phyloP scores from a whole-genome alignment of 768 basidiomycete species.

The Crucibulum laeve region DNA sequence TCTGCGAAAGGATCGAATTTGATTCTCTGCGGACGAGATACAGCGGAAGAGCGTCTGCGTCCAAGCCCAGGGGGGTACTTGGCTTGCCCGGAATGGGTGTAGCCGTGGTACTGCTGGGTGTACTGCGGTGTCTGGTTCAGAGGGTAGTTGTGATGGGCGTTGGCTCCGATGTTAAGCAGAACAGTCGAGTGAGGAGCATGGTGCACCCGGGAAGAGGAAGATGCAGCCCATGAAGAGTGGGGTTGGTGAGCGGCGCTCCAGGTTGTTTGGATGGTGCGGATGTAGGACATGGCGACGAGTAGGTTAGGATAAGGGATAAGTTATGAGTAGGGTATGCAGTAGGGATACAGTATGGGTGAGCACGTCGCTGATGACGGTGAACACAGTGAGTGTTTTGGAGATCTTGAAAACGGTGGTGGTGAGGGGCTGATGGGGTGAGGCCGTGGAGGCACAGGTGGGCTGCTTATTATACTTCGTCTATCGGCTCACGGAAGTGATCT shows the following conservation, averaged over 20 bases:
- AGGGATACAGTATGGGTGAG: too few species aligned
- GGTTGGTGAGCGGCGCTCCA: conserved; percentile 23
- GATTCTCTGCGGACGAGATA: conserved; percentile 5
- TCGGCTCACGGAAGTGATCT: too few species aligned
- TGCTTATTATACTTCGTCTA: too few species aligned
- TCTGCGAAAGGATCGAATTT: conserved; percentile 34
- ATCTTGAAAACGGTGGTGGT: too few species aligned
- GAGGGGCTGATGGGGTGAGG: too few species aligned
- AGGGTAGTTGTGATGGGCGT: conserved; percentile 14
- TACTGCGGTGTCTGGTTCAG: background rate
- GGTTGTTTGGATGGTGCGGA: conserved; percentile 37
- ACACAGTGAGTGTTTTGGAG: too few species aligned
- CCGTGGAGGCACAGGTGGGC: too few species aligned
- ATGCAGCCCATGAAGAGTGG: conserved; percentile 19
- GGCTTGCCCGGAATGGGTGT: background rate
- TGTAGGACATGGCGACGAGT: too few species aligned
- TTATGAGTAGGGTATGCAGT: too few species aligned
- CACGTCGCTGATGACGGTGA: too few species aligned
- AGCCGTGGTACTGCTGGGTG: background rate
- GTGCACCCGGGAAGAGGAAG: conserved; percentile 8
- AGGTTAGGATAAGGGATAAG: too few species aligned
- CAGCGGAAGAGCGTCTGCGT: conserved; percentile 1
- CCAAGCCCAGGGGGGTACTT: conserved; percentile 14
- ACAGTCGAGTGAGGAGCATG: conserved; percentile 11
- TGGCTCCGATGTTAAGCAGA: conserved; percentile 14